Percentiles rank a stretch among this genome's conserved stretches.
Conservation (phyloP, 2,329 filamentous ascomycete species). For the Trichophyton schoenleinii region DNA sequence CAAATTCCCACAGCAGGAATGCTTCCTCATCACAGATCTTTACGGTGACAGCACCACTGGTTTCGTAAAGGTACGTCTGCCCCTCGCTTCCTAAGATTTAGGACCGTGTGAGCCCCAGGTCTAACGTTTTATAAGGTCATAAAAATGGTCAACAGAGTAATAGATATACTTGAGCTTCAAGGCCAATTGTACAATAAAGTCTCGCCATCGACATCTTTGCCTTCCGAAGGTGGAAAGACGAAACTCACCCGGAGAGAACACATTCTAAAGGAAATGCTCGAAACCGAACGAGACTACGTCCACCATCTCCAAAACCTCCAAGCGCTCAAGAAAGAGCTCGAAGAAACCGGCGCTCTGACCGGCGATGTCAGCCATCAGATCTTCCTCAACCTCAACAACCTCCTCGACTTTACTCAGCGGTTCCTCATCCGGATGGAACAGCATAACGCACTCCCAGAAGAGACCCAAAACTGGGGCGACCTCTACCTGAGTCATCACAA, state of each 20-base stretch:
- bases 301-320: conserved; percentile 92
- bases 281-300: conserved; percentile 94
- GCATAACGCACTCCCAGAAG: conserved; percentile 68
- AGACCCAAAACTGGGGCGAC: conserved; percentile 84
- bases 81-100: not conserved
- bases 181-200: conserved; percentile 59
- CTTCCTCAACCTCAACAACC: conserved; percentile 88
- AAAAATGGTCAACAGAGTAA: conserved; percentile 80
- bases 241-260: conserved; percentile 68
- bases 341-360: conserved; percentile 74
- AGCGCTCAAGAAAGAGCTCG: conserved; percentile 76
- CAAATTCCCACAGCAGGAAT: conserved; percentile 64
- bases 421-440: conserved; percentile 95
- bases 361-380: conserved; percentile 89
- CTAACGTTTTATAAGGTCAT: conserved; percentile 48
- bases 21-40: conserved; percentile 83
- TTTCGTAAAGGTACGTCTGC: conserved; percentile 65
- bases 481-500: conserved; percentile 77
- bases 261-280: conserved; percentile 80
- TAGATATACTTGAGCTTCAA: conserved; percentile 70
- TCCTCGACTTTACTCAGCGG: conserved; percentile 87
- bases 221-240: conserved; percentile 34
- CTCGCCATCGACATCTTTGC: conserved; percentile 39
- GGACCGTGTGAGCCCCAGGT: not conserved
- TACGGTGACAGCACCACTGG: conserved; percentile 92